These are phyloP conservation scores for Suhomyces wounanorum DNA, from an alignment of 1,139 yeast species.

Conservation along the genomic window DNA sequence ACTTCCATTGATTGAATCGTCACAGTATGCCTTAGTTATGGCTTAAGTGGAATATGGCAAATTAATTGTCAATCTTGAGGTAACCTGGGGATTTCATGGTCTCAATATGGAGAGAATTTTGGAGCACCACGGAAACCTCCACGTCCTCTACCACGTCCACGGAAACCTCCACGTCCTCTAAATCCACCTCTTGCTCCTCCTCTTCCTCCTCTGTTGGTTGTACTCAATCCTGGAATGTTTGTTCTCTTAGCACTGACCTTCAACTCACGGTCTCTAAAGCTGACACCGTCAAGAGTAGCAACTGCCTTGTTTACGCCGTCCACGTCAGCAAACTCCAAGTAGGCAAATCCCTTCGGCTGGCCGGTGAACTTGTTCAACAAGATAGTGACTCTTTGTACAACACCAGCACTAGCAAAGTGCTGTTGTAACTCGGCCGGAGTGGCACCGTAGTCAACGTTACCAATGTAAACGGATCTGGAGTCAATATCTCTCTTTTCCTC, in stretches of 20 bases:
- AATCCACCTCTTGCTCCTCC: slow-evolving; percentile 31
- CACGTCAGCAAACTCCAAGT: slow-evolving; percentile 72
- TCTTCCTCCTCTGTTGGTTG: slow-evolving; percentile 50
- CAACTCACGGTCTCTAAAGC: slow-evolving; percentile 66
- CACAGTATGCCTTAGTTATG: too few species aligned
- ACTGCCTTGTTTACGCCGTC: slow-evolving; percentile 67
- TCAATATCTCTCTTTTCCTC: slow-evolving; percentile 54
- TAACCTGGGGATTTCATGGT: too few species aligned
- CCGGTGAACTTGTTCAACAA: slow-evolving; percentile 71
- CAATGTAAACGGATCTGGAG: slow-evolving; percentile 80
- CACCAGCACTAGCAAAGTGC: slow-evolving; percentile 73
- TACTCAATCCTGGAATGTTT: slow-evolving; percentile 67
- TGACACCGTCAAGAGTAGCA: slow-evolving; percentile 59
- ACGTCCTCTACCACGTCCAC: slow-evolving; percentile 22
- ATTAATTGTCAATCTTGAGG: too few species aligned
- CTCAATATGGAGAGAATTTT: slow-evolving; percentile 23
- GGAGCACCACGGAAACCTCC: slow-evolving; percentile 18
- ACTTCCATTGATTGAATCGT: not conserved
- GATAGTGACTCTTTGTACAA: slow-evolving; percentile 82
- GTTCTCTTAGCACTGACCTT: slow-evolving; percentile 79
- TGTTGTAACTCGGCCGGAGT: slow-evolving; percentile 82
- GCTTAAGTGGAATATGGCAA: too few species aligned
- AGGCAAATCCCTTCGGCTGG: slow-evolving; percentile 84
- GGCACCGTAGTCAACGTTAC: slow-evolving; percentile 80
- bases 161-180: slow-evolving; percentile 23